phyloP scores from a whole-genome alignment of 768 basidiomycete species.

The Hydnum rufescens region DNA sequence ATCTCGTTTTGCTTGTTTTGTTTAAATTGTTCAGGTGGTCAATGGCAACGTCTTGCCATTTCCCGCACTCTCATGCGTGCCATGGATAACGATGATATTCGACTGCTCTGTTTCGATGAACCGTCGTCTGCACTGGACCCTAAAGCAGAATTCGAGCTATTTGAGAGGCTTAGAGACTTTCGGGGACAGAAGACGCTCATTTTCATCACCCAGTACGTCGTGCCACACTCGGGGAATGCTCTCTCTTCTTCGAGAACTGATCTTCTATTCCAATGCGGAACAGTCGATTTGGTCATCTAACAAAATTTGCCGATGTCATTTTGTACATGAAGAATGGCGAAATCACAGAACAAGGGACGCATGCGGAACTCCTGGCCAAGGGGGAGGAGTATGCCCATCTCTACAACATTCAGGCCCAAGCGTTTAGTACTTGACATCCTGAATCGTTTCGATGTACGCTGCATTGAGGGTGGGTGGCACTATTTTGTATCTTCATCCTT shows the following conservation, averaged over 20 bases:
- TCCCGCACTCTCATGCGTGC: slow-evolving; percentile 39
- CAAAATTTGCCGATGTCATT: slow-evolving; percentile 10
- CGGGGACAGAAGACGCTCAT: slow-evolving; percentile 7
- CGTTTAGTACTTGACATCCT: too few species aligned
- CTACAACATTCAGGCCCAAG: slow-evolving; percentile 10
- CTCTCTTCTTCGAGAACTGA: not conserved
- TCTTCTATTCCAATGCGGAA: not conserved
- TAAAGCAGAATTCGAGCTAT: slow-evolving; percentile 1
- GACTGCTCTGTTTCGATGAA: not conserved
- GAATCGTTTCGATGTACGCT: too few species aligned
- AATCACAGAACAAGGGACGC: not conserved
- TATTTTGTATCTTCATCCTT: too few species aligned
- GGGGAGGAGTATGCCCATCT: slow-evolving; percentile 7
- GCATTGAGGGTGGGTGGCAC: too few species aligned
- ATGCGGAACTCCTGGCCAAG: slow-evolving; percentile 6
- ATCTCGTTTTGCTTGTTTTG: not conserved
- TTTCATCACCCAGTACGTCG: slow-evolving; percentile 12
- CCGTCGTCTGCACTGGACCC: not conserved
- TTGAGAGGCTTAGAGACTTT: slow-evolving; percentile 4
- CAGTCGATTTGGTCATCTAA: slow-evolving; percentile 8
- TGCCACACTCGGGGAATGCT: not conserved
- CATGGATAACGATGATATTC: slow-evolving; percentile 23
- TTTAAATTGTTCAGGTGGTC: not conserved
- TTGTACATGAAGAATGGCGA: slow-evolving; percentile 1
- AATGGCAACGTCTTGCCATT: slow-evolving; percentile 25